Percentiles rank a stretch among this genome's conserved stretches.
Conservation (phyloP, 2,329 filamentous ascomycete genomes). For the Aspergillus sp. region DNA sequence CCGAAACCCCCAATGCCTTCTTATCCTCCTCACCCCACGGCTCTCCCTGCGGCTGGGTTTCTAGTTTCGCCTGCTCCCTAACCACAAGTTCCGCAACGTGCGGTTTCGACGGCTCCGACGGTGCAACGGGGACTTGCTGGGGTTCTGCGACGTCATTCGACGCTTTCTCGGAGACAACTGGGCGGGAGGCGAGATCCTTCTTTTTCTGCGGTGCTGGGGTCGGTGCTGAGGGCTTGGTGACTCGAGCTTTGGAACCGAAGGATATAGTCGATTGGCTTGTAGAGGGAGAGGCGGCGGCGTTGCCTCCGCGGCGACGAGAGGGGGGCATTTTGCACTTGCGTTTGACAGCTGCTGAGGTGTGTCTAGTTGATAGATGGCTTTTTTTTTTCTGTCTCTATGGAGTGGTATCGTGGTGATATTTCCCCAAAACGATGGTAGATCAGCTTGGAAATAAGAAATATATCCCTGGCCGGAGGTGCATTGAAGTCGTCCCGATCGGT, state of each 20-base stretch:
- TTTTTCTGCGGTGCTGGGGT: conserved; percentile 21
- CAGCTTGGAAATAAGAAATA: too few species aligned
- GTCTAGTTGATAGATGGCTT: too few species aligned
- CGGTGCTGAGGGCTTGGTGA: conserved; percentile 49
- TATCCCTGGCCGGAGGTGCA: too few species aligned
- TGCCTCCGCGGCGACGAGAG: conserved; percentile 30
- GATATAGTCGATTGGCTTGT: conserved; percentile 52
- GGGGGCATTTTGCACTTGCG: conserved; percentile 32
- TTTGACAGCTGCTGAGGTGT: too few species aligned
- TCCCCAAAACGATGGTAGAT: neutral
- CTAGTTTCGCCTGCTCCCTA: conserved; percentile 44
- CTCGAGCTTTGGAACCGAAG: conserved; percentile 50
- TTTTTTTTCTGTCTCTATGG: too few species aligned
- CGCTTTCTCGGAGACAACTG: conserved; percentile 20
- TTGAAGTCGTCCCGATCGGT: too few species aligned
- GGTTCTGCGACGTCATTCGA: conserved; percentile 18
- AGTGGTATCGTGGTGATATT: neutral
- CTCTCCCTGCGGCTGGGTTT: conserved; percentile 16
- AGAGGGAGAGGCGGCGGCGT: conserved; percentile 20
- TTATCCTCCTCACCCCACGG: conserved; percentile 27
- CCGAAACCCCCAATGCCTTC: conserved; percentile 55
- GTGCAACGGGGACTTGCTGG: conserved; percentile 18
- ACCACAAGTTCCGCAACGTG: conserved; percentile 30
- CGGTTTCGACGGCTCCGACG: conserved; percentile 20
- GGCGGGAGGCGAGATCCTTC: conserved; percentile 27